Conservation (phyloP, 169 alveolate species). For the Cryptosporidium andersoni region DNA sequence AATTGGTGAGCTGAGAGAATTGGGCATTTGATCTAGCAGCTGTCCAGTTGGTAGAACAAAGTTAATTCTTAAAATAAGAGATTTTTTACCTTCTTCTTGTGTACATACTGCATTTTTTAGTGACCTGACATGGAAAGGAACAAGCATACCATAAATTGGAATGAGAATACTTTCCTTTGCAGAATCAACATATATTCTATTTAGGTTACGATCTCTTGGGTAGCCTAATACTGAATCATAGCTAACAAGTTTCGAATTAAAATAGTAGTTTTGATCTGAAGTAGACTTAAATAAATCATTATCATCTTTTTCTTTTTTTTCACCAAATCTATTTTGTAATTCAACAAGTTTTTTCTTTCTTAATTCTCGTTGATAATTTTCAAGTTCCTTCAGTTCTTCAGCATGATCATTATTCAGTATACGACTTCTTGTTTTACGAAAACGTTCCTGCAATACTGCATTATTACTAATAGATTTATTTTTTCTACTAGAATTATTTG, state of each 20-base stretch:
- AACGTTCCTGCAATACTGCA: conserved; percentile 38
- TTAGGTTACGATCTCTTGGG: conserved; percentile 79
- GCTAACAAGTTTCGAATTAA: conserved; percentile 77
- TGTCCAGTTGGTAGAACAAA: conserved; percentile 92
- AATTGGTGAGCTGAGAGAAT: conserved; percentile 83
- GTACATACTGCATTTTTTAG: conserved; percentile 89
- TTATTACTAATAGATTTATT: conserved; percentile 4
- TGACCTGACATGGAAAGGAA: conserved; percentile 82
- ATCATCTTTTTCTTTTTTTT: conserved; percentile 57
- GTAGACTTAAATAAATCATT: conserved; percentile 73
- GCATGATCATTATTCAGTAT: conserved; percentile 51
- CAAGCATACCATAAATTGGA: conserved; percentile 80
- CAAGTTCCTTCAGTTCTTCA: conserved; percentile 54
- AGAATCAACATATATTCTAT: conserved; percentile 78
- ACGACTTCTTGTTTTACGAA: conserved; percentile 50
- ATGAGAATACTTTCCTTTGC: conserved; percentile 80
- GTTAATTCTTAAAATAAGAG: conserved; percentile 88
- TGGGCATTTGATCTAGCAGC: conserved; percentile 81
- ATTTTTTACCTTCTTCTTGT: conserved; percentile 86
- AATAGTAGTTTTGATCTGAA: conserved; percentile 66
- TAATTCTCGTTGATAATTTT: conserved; percentile 79
- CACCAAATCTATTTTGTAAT: conserved; percentile 77
- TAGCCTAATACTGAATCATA: conserved; percentile 77
- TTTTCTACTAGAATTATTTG: not conserved
- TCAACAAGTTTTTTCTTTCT: conserved; percentile 80